These are phyloP conservation scores for Trichocladium antarcticum DNA, from an alignment of 495 filamentous ascomycete genomes.

Conservation along the genomic window DNA sequence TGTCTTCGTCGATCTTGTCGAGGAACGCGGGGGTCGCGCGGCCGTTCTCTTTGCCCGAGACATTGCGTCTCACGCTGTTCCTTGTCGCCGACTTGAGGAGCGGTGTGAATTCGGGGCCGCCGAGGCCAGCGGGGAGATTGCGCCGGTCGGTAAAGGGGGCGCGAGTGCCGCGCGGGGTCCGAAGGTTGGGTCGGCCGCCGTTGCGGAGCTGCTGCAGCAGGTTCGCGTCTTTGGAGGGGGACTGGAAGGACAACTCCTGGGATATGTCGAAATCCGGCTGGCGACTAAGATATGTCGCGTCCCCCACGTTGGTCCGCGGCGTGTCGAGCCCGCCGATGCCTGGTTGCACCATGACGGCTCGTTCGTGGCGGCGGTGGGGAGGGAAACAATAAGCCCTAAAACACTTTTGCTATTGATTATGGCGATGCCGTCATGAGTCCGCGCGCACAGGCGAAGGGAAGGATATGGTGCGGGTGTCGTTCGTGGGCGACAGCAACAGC, in stretches of 20 bases:
- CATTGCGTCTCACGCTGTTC: constrained; percentile 57
- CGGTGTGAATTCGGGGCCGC: constrained; percentile 80
- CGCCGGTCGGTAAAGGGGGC: constrained; percentile 55
- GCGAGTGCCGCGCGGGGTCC: constrained; percentile 54
- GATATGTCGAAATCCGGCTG: constrained; percentile 65
- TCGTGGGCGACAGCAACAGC: background rate
- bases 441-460: too few species aligned
- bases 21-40: constrained; percentile 60
- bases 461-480: background rate
- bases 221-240: constrained; percentile 69
- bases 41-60: constrained; percentile 41
- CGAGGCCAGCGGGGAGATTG: constrained; percentile 51
- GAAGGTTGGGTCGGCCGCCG: constrained; percentile 48
- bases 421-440: background rate
- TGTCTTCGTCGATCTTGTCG: constrained; percentile 49
- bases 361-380: background rate
- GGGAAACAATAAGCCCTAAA: background rate
- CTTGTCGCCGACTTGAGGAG: constrained; percentile 80
- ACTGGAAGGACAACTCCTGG: constrained; percentile 72
- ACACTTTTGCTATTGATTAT: background rate
- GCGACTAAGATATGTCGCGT: constrained; percentile 66
- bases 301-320: constrained; percentile 64
- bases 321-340: constrained; percentile 57
- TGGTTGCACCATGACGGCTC: constrained; percentile 34
- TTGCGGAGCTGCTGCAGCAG: constrained; percentile 56